Percentiles rank a stretch among this genome's conserved stretches.
Evolutionary conservation across 208 protist species (phyloP).

Genomic region (Leptomonas seymouri): DNA sequence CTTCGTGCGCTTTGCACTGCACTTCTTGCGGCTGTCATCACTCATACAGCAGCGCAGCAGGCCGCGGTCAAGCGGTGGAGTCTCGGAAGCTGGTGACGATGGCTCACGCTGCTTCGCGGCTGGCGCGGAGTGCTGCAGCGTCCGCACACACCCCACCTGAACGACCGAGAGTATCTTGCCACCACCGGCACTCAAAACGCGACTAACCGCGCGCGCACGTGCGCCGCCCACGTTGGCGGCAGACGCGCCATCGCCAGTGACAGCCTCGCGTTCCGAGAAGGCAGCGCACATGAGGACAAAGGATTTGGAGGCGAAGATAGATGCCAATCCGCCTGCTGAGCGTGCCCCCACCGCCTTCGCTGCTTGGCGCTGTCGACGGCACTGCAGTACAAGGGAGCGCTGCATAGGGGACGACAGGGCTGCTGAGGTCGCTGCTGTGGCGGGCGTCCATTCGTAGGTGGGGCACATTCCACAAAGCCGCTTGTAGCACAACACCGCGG

Average conservation of each 20-base stretch:
- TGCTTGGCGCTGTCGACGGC: conserved; percentile 16
- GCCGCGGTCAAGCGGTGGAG: no score
- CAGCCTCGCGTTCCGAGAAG: not conserved
- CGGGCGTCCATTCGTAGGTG: conserved; percentile 25
- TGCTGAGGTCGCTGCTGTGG: not conserved
- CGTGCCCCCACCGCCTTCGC: not conserved
- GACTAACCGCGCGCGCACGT: not conserved
- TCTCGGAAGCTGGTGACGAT: not conserved
- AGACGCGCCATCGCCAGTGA: not conserved
- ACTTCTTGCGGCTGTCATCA: no score
- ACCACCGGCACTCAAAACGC: conserved; percentile 3
- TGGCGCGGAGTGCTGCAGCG: no score
- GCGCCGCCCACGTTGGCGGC: not conserved
- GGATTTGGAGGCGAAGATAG: not conserved
- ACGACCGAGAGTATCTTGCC: conserved; percentile 8
- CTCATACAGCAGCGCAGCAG: no score
- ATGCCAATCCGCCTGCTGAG: not conserved
- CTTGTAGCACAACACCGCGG: not conserved
- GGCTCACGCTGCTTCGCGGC: no score
- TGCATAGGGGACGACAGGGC: not conserved
- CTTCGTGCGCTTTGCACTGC: no score
- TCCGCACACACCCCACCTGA: not conserved
- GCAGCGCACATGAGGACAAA: not conserved
- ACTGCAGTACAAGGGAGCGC: conserved; percentile 25
- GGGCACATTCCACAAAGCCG: conserved; percentile 22